Evolutionary conservation across 495 filamentous ascomycete species (phyloP).

Genomic region (Hapsidospora chrysogenum): DNA sequence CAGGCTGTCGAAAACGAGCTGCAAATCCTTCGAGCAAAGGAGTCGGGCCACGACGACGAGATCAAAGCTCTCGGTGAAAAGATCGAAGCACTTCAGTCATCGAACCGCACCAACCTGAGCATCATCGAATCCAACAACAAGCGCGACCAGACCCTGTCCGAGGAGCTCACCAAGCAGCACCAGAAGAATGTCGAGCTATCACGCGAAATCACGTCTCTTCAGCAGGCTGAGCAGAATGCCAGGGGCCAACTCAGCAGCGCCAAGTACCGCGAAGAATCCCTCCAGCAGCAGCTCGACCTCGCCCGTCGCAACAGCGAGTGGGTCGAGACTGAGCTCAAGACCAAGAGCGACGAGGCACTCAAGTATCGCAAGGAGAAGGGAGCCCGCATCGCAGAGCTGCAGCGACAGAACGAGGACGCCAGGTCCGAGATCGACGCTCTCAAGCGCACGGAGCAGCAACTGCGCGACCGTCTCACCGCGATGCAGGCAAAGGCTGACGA

Average conservation of each 20-base stretch:
- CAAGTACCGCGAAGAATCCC: conserved; percentile 72
- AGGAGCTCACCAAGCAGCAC: conserved; percentile 75
- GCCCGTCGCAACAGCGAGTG: conserved; percentile 82
- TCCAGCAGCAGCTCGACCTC: conserved; percentile 77
- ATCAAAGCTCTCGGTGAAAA: conserved; percentile 58
- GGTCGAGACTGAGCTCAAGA: conserved; percentile 79
- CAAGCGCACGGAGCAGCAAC: conserved; percentile 57
- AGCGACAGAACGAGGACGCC: conserved; percentile 75
- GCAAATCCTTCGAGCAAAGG: conserved; percentile 47
- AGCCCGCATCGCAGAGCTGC: conserved; percentile 67
- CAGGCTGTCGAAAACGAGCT: conserved; percentile 62
- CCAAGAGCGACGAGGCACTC: conserved; percentile 64
- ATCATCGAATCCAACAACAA: conserved; percentile 78
- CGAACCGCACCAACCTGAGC: conserved; percentile 75
- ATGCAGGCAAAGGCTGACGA: conserved; percentile 76
- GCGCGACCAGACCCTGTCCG: conserved; percentile 69
- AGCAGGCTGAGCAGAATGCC: conserved; percentile 65
- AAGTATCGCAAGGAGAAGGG: conserved; percentile 94
- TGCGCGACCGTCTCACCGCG: conserved; percentile 69
- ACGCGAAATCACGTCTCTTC: conserved; percentile 59
- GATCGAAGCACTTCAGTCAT: conserved; percentile 71
- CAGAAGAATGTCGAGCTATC: conserved; percentile 71
- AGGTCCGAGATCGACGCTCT: conserved; percentile 57
- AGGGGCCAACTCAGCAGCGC: conserved; percentile 58
- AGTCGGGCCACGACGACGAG: conserved; percentile 56